Evolutionary conservation across 148 eudicot genomes (phyloP), one percentile per base, ranked within the genome.

Genomic region (Vaccinium myrtillus): DNA sequence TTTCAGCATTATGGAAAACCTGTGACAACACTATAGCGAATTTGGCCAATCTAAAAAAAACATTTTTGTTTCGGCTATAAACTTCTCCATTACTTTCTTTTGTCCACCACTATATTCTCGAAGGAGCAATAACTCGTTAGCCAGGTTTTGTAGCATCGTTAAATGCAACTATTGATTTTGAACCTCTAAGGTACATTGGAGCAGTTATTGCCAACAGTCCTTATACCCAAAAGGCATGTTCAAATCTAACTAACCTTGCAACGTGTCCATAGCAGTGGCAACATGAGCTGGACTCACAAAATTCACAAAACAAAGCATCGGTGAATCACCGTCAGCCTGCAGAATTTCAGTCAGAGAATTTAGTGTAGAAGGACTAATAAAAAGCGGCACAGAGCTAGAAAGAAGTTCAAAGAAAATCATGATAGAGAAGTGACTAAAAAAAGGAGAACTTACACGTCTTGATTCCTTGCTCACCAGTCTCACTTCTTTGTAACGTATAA

Each of bases 401-500:
- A 84, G 27, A 70, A 54, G 30, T 56, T 54, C 8, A 51, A 53
- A 23, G 76, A 4, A 12, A 79, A 53, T 19, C 4, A 75, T 55
- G 84, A 82, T 2, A 61, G 3, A 48, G 73, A 5, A 7, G 43
- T 78, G 21, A 69, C 43, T 4, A 18, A 5, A 21, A 65, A 55
- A 90, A 89, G 50, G 50, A 14, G 23, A 84, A 79, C 90, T 88
- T 91, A 93, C 97, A 91, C 89, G 95, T 91, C 93, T 93, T 53
- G 97, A 90, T 80, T 92, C 98, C 90, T 95, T 95, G 63, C 91
- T 91, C 79, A 95, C 97, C 82, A 94, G 92, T 85, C 97, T 92
- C 84, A 93, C 97, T 89, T 95, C 98, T 86, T 92, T 93, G 89
- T 94, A 94, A 79, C 98, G 95, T 39, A 92, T 91, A 88, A 95